phyloP scores from a whole-genome alignment of 2,329 filamentous ascomycete genomes.

The Monilinia fructigena region DNA sequence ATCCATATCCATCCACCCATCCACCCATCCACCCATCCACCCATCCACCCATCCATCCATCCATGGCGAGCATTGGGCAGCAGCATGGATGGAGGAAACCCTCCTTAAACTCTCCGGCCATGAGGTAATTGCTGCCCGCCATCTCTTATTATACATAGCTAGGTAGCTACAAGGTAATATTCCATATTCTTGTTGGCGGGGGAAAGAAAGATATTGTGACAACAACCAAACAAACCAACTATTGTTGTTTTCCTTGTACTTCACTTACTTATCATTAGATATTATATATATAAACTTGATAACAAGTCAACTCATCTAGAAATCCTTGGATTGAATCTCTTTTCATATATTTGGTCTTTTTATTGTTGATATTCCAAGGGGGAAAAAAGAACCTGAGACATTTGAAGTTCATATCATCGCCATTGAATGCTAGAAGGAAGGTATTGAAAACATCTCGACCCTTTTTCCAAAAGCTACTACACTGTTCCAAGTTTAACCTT shows the following conservation, averaged over 20 bases:
- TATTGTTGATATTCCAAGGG: neutral
- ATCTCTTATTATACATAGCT: neutral
- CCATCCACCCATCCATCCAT: neutral
- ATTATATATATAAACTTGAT: too few species aligned
- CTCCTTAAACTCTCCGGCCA: constrained; percentile 9
- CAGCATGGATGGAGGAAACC: constrained; percentile 4
- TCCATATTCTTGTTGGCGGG: constrained; percentile 1
- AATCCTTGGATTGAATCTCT: neutral
- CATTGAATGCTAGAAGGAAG: neutral
- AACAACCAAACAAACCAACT: neutral
- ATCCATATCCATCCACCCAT: neutral
- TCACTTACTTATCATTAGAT: neutral
- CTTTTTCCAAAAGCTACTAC: neutral
- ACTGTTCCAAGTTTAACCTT: constrained; percentile 1
- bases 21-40: too few species aligned
- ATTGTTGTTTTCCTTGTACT: neutral
- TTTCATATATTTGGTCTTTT: neutral
- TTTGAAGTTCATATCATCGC: constrained; percentile 11
- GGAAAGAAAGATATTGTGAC: neutral
- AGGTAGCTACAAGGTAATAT: too few species aligned
- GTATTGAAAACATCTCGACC: neutral
- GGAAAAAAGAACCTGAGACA: neutral
- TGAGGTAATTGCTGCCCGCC: constrained; percentile 18
- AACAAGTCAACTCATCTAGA: neutral
- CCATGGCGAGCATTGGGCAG: neutral